Base-by-base conservation (phyloP, 805 yeast species). In the Pichia occidentalis region DNA sequence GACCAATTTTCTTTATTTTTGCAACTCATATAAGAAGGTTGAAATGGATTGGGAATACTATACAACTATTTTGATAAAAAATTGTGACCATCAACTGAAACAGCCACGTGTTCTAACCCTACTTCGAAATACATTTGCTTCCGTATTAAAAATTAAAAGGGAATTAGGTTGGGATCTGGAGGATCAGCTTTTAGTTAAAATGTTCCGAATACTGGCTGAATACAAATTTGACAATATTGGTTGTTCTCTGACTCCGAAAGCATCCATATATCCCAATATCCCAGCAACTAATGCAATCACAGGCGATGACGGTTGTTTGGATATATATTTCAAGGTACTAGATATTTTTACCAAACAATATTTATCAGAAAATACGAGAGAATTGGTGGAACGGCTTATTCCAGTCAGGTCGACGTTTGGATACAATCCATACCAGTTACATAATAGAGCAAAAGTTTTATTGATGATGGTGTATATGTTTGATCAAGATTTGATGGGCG, bases 21-120 rank as follows among this genome's bases (percentile, higher is more conserved):
- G 58, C 14, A 51, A 53, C 23, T 48, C 59, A 5, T 39, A 37
- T 24, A 20, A 36, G 3, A 45, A 44, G 5, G 53, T 57, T 9
- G 35, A 51, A 14, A 49, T 46, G 13, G 59, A 59, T 41, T 59
- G 64, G 64, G 60, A 54, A 22, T 54, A 39, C 25, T 59, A 49
- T 30, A 44, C 52, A 10, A 33, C 28, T 6, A 1, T 17, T 5
- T 16, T 44, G 4, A 36, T 29, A n/a, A 36, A 29, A 17, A 21
- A 14, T 10, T 19, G 23, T 3, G 30, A 33, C 20, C 16, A 24
- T 14, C 24, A 14, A 2, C n/a, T 13, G 7, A 18, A 9, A 12
- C 18, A 18, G 6, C 10, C 25, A 2, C 26, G 17, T 2, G 37
- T 41, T 22, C 17, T 42, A 1, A n/a, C 12, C 1, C 32, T 18